phyloP scores from a whole-genome alignment of 805 yeast genomes.

The Saccharomycopsis microspora region DNA sequence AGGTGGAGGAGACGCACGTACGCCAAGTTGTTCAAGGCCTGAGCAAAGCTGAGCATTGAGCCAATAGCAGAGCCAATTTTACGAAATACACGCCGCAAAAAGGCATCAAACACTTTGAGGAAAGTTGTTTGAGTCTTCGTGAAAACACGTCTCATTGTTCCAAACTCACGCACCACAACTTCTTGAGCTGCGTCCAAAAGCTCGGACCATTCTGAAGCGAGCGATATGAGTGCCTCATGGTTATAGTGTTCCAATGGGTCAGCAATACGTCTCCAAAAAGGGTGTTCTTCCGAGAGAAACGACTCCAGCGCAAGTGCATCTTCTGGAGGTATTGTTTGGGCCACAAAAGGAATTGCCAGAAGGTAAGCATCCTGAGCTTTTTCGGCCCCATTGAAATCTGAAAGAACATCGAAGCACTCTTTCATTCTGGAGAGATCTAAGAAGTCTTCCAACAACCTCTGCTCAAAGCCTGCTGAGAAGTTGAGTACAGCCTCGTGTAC shows the following conservation, averaged over 20 bases:
- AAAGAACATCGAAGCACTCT: conserved; percentile 62
- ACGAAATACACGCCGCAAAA: conserved; percentile 55
- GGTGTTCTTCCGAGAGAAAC: conserved; percentile 25
- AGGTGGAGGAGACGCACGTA: conserved; percentile 67
- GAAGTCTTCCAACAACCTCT: conserved; percentile 54
- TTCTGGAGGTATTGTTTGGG: conserved; percentile 27
- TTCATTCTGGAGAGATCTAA: conserved; percentile 63
- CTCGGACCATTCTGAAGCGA: conserved; percentile 40
- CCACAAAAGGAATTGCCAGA: conserved; percentile 63
- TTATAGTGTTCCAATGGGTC: conserved; percentile 44
- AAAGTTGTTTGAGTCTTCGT: conserved; percentile 58
- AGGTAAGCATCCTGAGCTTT: conserved; percentile 77
- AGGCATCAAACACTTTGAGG: conserved; percentile 52
- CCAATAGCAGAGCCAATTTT: conserved; percentile 25
- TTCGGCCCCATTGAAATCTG: conserved; percentile 65
- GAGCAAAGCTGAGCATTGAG: conserved; percentile 48
- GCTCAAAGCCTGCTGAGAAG: conserved; percentile 70
- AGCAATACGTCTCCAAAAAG: conserved; percentile 46
- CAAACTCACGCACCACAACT: conserved; percentile 60
- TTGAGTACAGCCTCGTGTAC: conserved; percentile 43
- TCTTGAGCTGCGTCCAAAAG: conserved; percentile 45
- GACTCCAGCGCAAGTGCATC: conserved; percentile 17
- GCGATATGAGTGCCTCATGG: conserved; percentile 19
- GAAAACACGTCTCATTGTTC: conserved; percentile 64
- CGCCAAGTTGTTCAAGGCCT: conserved; percentile 52